Percentiles rank a stretch among this genome's conserved stretches.
phyloP scores from a whole-genome alignment of 768 basidiomycete genomes.

The Dioszegia aurantiaca region DNA sequence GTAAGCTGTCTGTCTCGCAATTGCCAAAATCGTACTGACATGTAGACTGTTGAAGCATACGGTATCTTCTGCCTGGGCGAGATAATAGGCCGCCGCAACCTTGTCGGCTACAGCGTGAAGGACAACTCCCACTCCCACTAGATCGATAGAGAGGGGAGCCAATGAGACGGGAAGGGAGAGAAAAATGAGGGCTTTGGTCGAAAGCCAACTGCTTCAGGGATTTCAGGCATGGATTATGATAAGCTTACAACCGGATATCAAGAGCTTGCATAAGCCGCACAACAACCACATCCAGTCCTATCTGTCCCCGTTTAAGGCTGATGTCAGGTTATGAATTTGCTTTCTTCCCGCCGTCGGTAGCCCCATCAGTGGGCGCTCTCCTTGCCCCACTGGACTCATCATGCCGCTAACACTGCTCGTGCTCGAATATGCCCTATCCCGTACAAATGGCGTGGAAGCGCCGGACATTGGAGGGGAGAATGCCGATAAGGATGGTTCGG shows the following conservation, averaged over 20 bases:
- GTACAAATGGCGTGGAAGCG: conserved; percentile 25
- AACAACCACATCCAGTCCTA: neutral
- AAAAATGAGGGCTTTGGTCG: too few species aligned
- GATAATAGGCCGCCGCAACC: conserved; percentile 51
- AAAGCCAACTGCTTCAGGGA: too few species aligned
- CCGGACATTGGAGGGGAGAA: conserved; percentile 21
- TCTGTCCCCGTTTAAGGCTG: conserved; percentile 16
- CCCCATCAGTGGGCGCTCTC: conserved; percentile 10
- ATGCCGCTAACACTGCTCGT: conserved; percentile 10
- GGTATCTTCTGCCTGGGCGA: conserved; percentile 53
- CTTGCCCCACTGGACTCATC: conserved; percentile 3
- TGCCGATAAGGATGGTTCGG: conserved; percentile 18
- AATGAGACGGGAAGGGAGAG: neutral
- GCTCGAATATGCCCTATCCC: conserved; percentile 44
- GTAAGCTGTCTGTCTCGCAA: conserved; percentile 32
- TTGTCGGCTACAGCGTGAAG: conserved; percentile 52
- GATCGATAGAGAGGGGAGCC: neutral
- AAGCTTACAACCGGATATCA: conserved; percentile 6
- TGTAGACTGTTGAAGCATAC: conserved; percentile 50
- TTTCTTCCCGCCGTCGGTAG: conserved; percentile 11
- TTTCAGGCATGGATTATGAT: neutral
- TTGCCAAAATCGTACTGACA: neutral
- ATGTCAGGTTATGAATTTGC: conserved; percentile 9
- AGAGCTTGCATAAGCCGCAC: neutral
- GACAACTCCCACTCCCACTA: conserved; percentile 21